Evolutionary conservation across 2,329 filamentous ascomycete genomes (phyloP).

Genomic region (Xylariaceae sp.): DNA sequence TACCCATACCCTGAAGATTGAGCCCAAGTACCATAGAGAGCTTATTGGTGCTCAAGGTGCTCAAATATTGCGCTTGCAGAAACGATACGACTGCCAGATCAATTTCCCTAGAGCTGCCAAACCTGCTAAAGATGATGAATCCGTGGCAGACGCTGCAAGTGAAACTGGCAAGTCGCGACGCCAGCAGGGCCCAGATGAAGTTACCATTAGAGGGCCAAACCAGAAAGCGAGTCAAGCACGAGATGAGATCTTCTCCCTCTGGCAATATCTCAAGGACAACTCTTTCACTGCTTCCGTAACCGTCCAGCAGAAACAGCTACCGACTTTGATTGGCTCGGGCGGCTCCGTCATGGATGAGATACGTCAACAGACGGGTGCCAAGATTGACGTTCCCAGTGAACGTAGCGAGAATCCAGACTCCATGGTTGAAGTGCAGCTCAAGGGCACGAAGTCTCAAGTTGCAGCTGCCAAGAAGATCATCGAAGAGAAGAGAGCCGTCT

Average conservation of each 20-base stretch:
- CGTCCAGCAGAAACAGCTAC: constrained; percentile 86
- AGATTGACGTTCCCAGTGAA: constrained; percentile 85
- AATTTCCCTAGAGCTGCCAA: constrained; percentile 79
- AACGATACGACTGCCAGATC: constrained; percentile 83
- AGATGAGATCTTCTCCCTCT: constrained; percentile 82
- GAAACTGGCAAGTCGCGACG: constrained; percentile 61
- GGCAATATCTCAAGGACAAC: constrained; percentile 88
- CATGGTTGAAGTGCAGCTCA: constrained; percentile 82
- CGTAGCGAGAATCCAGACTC: constrained; percentile 64
- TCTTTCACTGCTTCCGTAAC: constrained; percentile 74
- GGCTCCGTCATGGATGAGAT: constrained; percentile 89
- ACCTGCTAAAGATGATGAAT: constrained; percentile 63
- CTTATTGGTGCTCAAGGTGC: constrained; percentile 84
- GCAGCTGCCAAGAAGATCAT: constrained; percentile 87
- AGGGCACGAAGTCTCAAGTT: constrained; percentile 88
- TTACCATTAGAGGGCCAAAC: constrained; percentile 85
- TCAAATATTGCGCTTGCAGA: constrained; percentile 89
- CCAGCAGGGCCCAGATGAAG: constrained; percentile 80
- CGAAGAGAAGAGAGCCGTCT: constrained; percentile 78
- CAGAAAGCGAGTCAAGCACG: constrained; percentile 89
- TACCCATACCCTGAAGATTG: constrained; percentile 81
- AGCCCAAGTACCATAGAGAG: constrained; percentile 89
- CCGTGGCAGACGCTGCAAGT: constrained; percentile 63
- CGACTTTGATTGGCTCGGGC: constrained; percentile 87
- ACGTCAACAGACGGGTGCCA: constrained; percentile 76